Percentiles rank a stretch among this genome's conserved stretches.
Evolutionary conservation across 495 filamentous ascomycete species (phyloP).

Genomic region (Hamigera avellanea): DNA sequence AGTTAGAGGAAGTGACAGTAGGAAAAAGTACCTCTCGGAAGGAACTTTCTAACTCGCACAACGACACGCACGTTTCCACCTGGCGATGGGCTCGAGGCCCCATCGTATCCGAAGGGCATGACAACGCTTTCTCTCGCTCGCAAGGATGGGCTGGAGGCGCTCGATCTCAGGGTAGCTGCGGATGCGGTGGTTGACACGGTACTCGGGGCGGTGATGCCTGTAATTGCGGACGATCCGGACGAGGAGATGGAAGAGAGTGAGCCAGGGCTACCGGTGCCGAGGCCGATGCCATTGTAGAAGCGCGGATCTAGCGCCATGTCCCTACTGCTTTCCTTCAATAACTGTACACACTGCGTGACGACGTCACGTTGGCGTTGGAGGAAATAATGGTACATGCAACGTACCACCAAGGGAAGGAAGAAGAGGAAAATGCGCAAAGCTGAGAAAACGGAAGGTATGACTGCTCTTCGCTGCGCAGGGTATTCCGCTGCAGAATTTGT

Average conservation of each 20-base stretch:
- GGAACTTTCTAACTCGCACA: conserved; percentile 80
- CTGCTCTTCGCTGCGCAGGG: no score
- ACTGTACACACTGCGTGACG: conserved; percentile 33
- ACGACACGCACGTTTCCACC: conserved; percentile 92
- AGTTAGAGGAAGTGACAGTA: no score
- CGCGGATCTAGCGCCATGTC: conserved; percentile 48
- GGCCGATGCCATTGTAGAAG: conserved; percentile 38
- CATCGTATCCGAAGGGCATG: conserved; percentile 21
- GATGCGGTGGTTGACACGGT: conserved; percentile 48
- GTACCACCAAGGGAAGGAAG: conserved; percentile 8
- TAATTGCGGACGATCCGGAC: conserved; percentile 39
- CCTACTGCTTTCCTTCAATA: conserved; percentile 34
- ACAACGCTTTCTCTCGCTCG: conserved; percentile 59
- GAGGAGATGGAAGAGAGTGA: conserved; percentile 49
- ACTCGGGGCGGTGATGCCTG: conserved; percentile 38
- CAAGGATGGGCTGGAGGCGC: conserved; percentile 49
- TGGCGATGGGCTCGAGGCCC: conserved; percentile 22
- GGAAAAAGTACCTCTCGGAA: conserved; percentile 67
- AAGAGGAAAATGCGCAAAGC: conserved; percentile 3
- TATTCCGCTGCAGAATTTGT: no score
- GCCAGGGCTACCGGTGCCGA: conserved; percentile 21
- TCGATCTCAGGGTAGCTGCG: conserved; percentile 38
- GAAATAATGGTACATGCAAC: conserved; percentile 34
- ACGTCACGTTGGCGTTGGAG: conserved; percentile 32
- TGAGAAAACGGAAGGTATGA: no score